A percentile compares a stretch with the other conserved stretches of the same genome.
phyloP scores from a whole-genome alignment of 306 rosid genomes.

The Myrica gale region DNA sequence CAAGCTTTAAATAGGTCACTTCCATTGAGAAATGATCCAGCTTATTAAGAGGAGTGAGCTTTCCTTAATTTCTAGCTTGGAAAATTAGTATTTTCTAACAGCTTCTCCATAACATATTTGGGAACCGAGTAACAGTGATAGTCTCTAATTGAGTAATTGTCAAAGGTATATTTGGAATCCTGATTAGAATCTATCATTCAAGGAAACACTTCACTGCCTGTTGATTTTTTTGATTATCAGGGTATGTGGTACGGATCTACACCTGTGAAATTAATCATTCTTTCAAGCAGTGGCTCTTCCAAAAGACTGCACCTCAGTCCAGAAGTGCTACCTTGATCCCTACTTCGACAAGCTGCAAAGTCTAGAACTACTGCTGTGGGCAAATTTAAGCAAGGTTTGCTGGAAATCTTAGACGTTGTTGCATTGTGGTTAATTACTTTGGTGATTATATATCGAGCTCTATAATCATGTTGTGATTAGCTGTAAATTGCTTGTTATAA shows the following conservation, averaged over 20 bases:
- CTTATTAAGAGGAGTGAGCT: neutral
- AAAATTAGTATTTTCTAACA: neutral
- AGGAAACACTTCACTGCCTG: neutral
- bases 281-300: slow-evolving; percentile 57
- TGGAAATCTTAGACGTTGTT: too few relatives aligned
- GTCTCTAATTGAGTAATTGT: neutral
- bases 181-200: neutral
- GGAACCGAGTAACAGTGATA: neutral
- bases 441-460: too few relatives aligned
- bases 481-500: too few relatives aligned
- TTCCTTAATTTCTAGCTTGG: neutral
- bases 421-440: too few relatives aligned
- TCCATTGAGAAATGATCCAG: too few relatives aligned
- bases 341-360: slow-evolving; percentile 44
- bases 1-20: too few relatives aligned
- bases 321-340: slow-evolving; percentile 85
- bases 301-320: slow-evolving; percentile 76
- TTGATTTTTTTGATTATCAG: neutral
- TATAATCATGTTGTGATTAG: too few relatives aligned
- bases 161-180: neutral
- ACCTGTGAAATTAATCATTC: slow-evolving; percentile 11
- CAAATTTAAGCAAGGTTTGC: too few relatives aligned
- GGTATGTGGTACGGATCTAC: too few relatives aligned
- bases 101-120: neutral
- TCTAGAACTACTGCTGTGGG: too few relatives aligned